Conservation (phyloP, 2,329 filamentous ascomycete species). For the Dactylellina cionopaga region DNA sequence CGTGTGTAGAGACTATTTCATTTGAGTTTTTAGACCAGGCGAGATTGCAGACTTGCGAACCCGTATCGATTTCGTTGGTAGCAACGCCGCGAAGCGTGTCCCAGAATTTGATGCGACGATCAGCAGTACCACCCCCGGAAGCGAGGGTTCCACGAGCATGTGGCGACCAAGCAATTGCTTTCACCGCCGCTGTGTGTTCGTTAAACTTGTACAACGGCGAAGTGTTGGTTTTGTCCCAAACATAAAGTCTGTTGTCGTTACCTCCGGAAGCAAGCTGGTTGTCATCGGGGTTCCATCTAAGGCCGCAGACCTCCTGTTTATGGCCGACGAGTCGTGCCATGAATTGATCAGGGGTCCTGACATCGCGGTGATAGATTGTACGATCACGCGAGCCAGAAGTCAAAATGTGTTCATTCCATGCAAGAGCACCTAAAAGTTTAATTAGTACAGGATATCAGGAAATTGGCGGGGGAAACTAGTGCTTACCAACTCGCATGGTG, state of each 20-base stretch:
- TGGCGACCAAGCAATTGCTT: slow-evolving; percentile 97
- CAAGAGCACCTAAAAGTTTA: slow-evolving; percentile 69
- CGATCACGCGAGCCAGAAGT: slow-evolving; percentile 95
- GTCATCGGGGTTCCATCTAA: slow-evolving; percentile 97
- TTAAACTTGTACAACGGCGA: slow-evolving; percentile 93
- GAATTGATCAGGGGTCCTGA: slow-evolving; percentile 90
- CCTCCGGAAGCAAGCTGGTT: slow-evolving; percentile 93
- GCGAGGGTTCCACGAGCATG: slow-evolving; percentile 95
- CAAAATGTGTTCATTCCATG: slow-evolving; percentile 98
- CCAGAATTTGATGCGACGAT: slow-evolving; percentile 97
- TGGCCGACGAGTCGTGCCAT: slow-evolving; percentile 87
- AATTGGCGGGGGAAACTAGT: neutral
- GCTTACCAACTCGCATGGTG: slow-evolving; percentile 81
- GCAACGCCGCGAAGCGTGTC: slow-evolving; percentile 85
- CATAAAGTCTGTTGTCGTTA: slow-evolving; percentile 98
- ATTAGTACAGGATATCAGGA: slow-evolving; percentile 24
- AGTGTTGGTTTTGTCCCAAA: slow-evolving; percentile 96
- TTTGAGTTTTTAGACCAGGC: slow-evolving; percentile 98
- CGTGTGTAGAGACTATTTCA: slow-evolving; percentile 95
- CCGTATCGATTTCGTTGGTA: slow-evolving; percentile 91
- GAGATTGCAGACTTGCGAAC: slow-evolving; percentile 97
- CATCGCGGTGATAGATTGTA: slow-evolving; percentile 93
- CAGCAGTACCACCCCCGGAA: slow-evolving; percentile 92
- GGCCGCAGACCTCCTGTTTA: slow-evolving; percentile 96
- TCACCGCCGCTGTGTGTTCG: slow-evolving; percentile 94